Conservation (phyloP, 2,329 filamentous ascomycete genomes). For the Pyricularia grisea region DNA sequence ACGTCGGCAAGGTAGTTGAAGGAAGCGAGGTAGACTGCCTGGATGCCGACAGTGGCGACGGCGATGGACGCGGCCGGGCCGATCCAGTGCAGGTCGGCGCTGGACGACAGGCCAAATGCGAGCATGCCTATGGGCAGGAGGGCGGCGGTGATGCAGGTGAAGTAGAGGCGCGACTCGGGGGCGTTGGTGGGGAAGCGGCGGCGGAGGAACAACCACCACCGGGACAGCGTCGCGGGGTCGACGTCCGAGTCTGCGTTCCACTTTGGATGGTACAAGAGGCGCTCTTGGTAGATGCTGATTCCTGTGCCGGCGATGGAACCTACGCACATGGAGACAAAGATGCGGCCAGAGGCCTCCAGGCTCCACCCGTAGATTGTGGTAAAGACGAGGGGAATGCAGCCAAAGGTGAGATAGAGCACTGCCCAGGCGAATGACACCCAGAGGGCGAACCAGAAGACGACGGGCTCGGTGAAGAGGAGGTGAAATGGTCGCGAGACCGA, state of each 20-base stretch:
- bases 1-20: constrained; percentile 92
- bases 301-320: constrained; percentile 57
- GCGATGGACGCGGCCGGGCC: constrained; percentile 59
- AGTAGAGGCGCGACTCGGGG: constrained; percentile 76
- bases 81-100: constrained; percentile 55
- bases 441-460: constrained; percentile 78
- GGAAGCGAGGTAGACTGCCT: constrained; percentile 74
- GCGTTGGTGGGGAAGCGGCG: constrained; percentile 37
- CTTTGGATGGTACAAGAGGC: constrained; percentile 40
- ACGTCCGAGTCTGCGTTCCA: constrained; percentile 22
- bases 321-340: constrained; percentile 65
- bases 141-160: constrained; percentile 65
- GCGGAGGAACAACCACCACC: constrained; percentile 36
- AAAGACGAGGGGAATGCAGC: constrained; percentile 73
- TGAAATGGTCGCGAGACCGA: constrained; percentile 73
- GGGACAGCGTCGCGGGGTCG: constrained; percentile 11
- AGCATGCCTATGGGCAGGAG: constrained; percentile 73
- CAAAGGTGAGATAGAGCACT: constrained; percentile 76
- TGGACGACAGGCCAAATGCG: constrained; percentile 64
- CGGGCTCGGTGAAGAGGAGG: constrained; percentile 64
- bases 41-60: constrained; percentile 77
- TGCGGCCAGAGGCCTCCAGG: constrained; percentile 55
- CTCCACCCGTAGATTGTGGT: constrained; percentile 56
- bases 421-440: constrained; percentile 91
- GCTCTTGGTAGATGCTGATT: constrained; percentile 64